Conservation (phyloP, 164 flowering plant species). For the Tinospora cordifolia region DNA sequence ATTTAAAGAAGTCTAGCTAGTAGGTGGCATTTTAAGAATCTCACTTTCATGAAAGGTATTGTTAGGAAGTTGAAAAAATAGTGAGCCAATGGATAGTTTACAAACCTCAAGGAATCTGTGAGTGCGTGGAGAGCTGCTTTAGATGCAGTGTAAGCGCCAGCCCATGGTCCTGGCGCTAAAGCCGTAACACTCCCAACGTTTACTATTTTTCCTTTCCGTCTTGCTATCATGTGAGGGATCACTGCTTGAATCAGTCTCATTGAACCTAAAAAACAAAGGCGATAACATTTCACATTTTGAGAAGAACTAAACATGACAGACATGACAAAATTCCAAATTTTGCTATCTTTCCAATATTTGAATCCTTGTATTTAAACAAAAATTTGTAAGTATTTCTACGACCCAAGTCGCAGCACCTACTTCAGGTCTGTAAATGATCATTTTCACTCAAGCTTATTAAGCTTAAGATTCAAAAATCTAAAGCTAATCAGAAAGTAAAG, state of each 20-base stretch:
- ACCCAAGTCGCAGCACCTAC: no score
- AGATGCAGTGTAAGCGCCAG: conserved; percentile 73
- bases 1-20: no score
- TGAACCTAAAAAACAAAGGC: conserved; percentile 35
- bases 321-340: neutral
- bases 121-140: conserved; percentile 89
- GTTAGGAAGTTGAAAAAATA: neutral
- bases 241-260: conserved; percentile 84
- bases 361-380: no score
- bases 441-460: no score
- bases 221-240: conserved; percentile 78
- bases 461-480: no score
- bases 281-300: neutral
- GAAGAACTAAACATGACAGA: neutral
- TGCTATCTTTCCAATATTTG: no score
- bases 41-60: neutral
- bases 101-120: conserved; percentile 68
- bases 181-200: conserved; percentile 79
- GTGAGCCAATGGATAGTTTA: neutral
- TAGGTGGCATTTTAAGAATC: neutral
- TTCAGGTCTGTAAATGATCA: no score
- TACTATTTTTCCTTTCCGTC: conserved; percentile 76
- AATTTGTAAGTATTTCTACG: no score
- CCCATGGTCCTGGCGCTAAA: conserved; percentile 78
- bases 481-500: no score